Base-by-base conservation (phyloP, 108 stramenopile genomes). In the Cyclotella sp. region DNA sequence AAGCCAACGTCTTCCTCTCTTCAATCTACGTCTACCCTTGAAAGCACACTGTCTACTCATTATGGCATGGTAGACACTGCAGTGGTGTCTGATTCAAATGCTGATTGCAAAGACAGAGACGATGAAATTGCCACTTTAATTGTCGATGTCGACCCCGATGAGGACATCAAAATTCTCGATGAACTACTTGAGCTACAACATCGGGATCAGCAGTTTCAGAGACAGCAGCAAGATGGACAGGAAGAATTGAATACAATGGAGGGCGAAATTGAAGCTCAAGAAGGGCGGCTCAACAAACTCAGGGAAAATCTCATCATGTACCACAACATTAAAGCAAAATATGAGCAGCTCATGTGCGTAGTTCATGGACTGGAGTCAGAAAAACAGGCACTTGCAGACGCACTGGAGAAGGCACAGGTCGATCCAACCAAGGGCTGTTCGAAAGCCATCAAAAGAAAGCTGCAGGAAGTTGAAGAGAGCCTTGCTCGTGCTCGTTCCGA, bases 101-200 rank as follows among this genome's bases (percentile, higher is more conserved):
- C 39, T 30, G 62, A 55, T 42, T 28, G 51, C 46, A 72, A 28
- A 47, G 51, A 60, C 47, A 69, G 77, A 69, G 70, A 77, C 27
- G 53, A 55, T 39, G 15, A 63, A 10, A 51, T 54, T 34, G 70
- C 77, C 44, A 63, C 71, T 8, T 55, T 75, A 72, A 68, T 84
- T 86, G 58, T 83, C 76, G 78, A 88, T 75, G 85, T 91, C 47
- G 87, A 93, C 68, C 93, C 95, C 9, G 95, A 93, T 65, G 91
- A 91, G 67, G 95, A 96, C 43, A 90, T 96, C 76, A 85, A 90
- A 29, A 92, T 96, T 27, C 77, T 96, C 21, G 90, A 96, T 47
- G 84, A 92, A 53, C 79, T 96, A 12, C 82, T 96, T 0, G 92
- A 93, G 60, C 81, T 91, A 0, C 95, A 96, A 67, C 90, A 92